Evolutionary conservation across 305 asterid genomes (phyloP).

Genomic region (Euphrasia arctica): DNA sequence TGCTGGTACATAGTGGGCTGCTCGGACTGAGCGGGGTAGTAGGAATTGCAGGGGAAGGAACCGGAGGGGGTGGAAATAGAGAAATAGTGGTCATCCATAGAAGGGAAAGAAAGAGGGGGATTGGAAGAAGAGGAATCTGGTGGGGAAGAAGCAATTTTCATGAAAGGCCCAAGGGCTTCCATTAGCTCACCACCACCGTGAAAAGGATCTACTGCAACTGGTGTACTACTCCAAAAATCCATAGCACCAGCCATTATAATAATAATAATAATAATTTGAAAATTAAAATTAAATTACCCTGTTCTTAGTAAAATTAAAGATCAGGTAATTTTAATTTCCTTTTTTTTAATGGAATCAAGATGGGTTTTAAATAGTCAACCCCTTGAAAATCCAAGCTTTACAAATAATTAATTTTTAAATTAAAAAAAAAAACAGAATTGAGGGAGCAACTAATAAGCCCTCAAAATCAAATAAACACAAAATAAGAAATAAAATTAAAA

Average conservation of each 20-base stretch:
- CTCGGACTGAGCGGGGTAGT: conserved; percentile 1
- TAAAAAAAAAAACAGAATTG: background rate
- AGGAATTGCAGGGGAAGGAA: conserved; percentile 30
- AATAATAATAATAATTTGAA: background rate
- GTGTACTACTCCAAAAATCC: conserved; percentile 54
- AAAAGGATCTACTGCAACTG: conserved; percentile 28
- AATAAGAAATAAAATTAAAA: background rate
- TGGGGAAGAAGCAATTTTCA: conserved; percentile 57
- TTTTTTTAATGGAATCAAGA: conserved; percentile 20
- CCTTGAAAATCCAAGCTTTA: background rate
- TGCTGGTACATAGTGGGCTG: conserved; percentile 26
- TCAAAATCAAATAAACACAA: conserved; percentile 20
- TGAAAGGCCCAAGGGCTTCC: conserved; percentile 88
- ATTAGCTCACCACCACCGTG: conserved; percentile 52
- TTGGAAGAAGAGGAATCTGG: conserved; percentile 24
- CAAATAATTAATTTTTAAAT: no score
- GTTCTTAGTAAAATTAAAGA: conserved; percentile 54
- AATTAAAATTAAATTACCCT: conserved; percentile 33
- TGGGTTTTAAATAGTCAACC: conserved; percentile 68
- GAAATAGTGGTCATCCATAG: conserved; percentile 21
- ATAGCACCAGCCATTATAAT: conserved; percentile 51
- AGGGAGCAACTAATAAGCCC: conserved; percentile 71
- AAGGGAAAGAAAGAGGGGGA: conserved; percentile 2
- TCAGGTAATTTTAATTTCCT: conserved; percentile 23
- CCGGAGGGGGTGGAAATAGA: conserved; percentile 2